Base-by-base conservation (phyloP, 2,329 filamentous ascomycete species). In the Aspergillus sp. region DNA sequence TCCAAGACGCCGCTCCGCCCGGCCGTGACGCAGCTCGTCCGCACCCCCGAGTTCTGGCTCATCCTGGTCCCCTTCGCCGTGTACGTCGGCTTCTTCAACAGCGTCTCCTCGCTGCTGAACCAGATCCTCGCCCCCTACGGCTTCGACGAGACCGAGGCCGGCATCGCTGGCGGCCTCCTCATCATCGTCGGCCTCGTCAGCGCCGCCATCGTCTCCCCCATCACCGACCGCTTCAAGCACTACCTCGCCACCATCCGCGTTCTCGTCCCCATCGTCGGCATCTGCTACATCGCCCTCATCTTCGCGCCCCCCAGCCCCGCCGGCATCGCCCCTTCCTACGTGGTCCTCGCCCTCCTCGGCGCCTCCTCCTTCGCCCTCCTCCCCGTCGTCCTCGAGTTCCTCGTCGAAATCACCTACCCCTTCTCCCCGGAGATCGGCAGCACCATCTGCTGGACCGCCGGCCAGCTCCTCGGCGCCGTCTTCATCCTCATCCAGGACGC, bases 81-180 rank as follows among this genome's bases (percentile, higher is more conserved):
- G 63, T 96, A 91, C 71, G 89, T 96, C 55, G 91, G 88, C 63
- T 87, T 94, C 76, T 99, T 99, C 84, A 97, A 97, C 79, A 88
- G 88, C 60, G 78, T 92, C 60, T 95, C 91, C 46, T 88, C 88
- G 1, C 82, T 97, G 1, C 80, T 97, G 9, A 95, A 93, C 75
- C 93, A 96, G 68, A 89, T 97, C 67, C 82, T 97, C 58, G 77
- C 83, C 36, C 94, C 94, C 0, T 93, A 96, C 73, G 88, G 84
- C 63, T 95, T 90, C 80, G 82, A 77, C 53, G 88, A 95, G 68
- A 87, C 87, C 58, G 81, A 96, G 51, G 89, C 93, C 19, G 94
- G 94, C 32, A 92, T 97, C 63, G 90, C 87, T 10, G 94, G 94
- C 58, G 94, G 89, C 0, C 73, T 97, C 8, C 81, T 97, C 32